Percentiles rank a stretch among this genome's conserved stretches.
These are phyloP conservation scores for Corymbia maculata DNA, from an alignment of 345 rosid species.

Conservation along the genomic window DNA sequence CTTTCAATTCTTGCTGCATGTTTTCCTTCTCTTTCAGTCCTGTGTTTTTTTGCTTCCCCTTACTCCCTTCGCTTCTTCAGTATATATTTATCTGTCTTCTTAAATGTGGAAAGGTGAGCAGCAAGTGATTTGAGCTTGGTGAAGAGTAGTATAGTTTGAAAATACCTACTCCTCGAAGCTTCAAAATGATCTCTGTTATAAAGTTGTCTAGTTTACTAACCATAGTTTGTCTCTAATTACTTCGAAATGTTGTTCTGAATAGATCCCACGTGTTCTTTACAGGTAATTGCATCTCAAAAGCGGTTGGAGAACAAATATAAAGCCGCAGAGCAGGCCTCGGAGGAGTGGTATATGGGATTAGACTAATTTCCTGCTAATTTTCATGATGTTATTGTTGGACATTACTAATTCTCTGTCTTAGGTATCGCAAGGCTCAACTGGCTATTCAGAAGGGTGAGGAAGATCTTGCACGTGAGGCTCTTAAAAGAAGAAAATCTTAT, in stretches of 20 bases:
- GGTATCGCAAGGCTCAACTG: conserved; percentile 76
- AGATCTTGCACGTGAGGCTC: conserved; percentile 86
- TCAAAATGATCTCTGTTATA: background rate
- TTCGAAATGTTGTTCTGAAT: background rate
- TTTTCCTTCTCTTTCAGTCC: background rate
- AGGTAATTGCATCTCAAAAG: conserved; percentile 82
- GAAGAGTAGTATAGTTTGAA: background rate
- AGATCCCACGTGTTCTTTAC: background rate
- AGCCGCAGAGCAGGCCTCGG: conserved; percentile 62
- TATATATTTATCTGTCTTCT: background rate
- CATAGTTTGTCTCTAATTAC: background rate
- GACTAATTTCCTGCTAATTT: background rate
- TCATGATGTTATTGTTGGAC: background rate
- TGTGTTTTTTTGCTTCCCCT: background rate
- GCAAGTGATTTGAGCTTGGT: background rate
- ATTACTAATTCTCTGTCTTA: background rate
- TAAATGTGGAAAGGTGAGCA: background rate
- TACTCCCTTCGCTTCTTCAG: background rate
- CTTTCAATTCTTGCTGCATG: background rate
- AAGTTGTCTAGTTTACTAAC: background rate
- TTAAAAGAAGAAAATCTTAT: conserved; percentile 70
- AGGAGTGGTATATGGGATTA: conserved; percentile 41
- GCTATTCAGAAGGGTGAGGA: conserved; percentile 79
- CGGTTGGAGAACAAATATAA: conserved; percentile 64
- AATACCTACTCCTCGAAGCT: background rate